Percentiles rank a stretch among this genome's conserved stretches.
phyloP scores from a whole-genome alignment of 192 early-diverging fungal species.

The Coemansia sp. region DNA sequence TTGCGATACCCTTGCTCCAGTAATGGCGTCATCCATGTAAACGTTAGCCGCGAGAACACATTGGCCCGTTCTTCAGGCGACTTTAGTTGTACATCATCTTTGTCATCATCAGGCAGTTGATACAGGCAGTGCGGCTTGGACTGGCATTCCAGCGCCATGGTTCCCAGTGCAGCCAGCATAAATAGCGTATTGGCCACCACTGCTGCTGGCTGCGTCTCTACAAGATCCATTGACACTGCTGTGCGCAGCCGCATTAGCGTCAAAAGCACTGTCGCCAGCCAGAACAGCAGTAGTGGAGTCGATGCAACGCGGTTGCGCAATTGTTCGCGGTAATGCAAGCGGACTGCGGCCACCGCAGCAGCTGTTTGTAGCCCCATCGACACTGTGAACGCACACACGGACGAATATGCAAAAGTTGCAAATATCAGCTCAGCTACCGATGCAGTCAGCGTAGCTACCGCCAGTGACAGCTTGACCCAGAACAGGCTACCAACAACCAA shows the following conservation, averaged over 20 bases:
- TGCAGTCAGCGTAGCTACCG: conserved; percentile 8
- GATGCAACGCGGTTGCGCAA: conserved; percentile 22
- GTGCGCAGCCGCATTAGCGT: conserved; percentile 38
- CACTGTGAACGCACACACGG: conserved; percentile 7
- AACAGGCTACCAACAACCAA: conserved; percentile 3
- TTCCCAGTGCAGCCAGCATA: conserved; percentile 15
- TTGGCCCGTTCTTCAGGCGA: conserved; percentile 7
- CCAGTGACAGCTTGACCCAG: conserved; percentile 16
- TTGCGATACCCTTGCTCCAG: conserved; percentile 75
- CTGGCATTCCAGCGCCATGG: conserved; percentile 27
- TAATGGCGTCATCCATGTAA: conserved; percentile 81
- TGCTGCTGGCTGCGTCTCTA: neutral
- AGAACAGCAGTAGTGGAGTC: conserved; percentile 39
- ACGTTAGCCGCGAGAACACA: conserved; percentile 54
- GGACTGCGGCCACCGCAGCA: conserved; percentile 18
- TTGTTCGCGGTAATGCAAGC: conserved; percentile 31
- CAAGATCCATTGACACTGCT: conserved; percentile 1
- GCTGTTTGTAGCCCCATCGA: conserved; percentile 26
- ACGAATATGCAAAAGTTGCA: neutral
- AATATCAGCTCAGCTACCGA: conserved; percentile 25
- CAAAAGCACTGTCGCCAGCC: conserved; percentile 23
- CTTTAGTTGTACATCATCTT: conserved; percentile 9
- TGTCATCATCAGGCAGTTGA: conserved; percentile 14
- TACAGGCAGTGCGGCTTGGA: conserved; percentile 29
- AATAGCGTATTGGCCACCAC: conserved; percentile 12